phyloP scores from a whole-genome alignment of 2,329 filamentous ascomycete species.

The Colletotrichum lentis region DNA sequence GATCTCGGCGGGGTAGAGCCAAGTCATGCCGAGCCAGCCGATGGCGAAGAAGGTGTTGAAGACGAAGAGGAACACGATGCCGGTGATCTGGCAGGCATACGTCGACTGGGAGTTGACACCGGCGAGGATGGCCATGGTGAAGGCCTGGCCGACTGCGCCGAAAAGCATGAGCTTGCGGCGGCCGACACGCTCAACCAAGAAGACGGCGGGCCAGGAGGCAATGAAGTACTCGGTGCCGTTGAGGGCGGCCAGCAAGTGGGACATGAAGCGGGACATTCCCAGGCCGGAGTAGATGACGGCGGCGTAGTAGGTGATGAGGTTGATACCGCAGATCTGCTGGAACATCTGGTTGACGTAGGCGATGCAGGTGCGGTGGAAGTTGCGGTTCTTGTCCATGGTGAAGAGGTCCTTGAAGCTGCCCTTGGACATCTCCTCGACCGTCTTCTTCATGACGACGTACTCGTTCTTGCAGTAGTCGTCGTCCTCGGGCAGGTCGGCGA shows the following conservation, averaged over 20 bases:
- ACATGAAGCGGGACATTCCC: slow-evolving; percentile 61
- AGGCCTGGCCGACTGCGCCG: slow-evolving; percentile 69
- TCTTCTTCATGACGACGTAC: slow-evolving; percentile 61
- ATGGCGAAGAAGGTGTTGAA: slow-evolving; percentile 70
- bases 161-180: slow-evolving; percentile 77
- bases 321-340: slow-evolving; percentile 50
- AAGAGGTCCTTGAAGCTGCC: slow-evolving; percentile 65
- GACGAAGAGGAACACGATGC: slow-evolving; percentile 64
- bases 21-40: slow-evolving; percentile 68
- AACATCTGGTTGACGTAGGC: slow-evolving; percentile 67
- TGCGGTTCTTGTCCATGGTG: slow-evolving; percentile 63
- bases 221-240: slow-evolving; percentile 57
- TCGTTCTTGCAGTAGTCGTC: slow-evolving; percentile 65
- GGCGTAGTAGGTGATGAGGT: slow-evolving; percentile 45
- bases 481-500: slow-evolving; percentile 53
- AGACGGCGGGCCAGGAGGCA: slow-evolving; percentile 66
- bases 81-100: slow-evolving; percentile 43
- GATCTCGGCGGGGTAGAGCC: slow-evolving; percentile 69
- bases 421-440: slow-evolving; percentile 70
- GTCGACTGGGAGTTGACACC: slow-evolving; percentile 49
- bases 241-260: slow-evolving; percentile 66
- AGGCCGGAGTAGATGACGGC: slow-evolving; percentile 49
- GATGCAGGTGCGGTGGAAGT: slow-evolving; percentile 63
- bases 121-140: slow-evolving; percentile 71
- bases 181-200: slow-evolving; percentile 71